Evolutionary conservation across 1,284 basidiomycete genomes (phyloP), one percentile per base, ranked within the genome.

Genomic region (Anthracocystis panici-leucophaei): DNA sequence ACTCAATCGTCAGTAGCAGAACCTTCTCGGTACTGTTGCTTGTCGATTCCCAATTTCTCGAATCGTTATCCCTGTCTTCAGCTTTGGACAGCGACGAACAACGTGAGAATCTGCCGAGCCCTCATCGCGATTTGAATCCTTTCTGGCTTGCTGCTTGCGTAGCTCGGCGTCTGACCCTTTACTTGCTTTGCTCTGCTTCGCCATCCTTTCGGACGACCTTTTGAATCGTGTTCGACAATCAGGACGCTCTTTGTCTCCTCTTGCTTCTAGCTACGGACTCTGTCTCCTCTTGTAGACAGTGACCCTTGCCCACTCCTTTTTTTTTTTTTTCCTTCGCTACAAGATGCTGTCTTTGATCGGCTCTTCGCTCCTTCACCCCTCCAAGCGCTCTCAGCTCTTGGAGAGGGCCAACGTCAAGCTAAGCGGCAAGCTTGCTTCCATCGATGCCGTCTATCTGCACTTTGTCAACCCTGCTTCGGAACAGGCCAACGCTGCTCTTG

Each of bases 381-480:
- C 91, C 12, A 93, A 92, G 85, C 91, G 92, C 62, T 88, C 89
- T 53, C 88, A 88, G 48, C 89, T 95, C 29, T 88, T 96, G 60
- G 87, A 87, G 56, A 86, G 88, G 49, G 89, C 95, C 63, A 91
- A 91, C 81, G 84, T 87, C 49, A 83, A 84, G 57, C 66, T 75
- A 38, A 63, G 63, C 18, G 63, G 50, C 23, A 64, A 62, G 52
- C 86, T 88, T 49, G 87, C 91, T 1, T 90, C 91, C 11, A 86
- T 98, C 54, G 94, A 97, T 78, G 91, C 93, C 8, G 87, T 95
- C 68, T 94, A 92, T 88, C 85, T 97, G 5, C 96, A 99, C 87
- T 90, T 96, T 35, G 89, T 98, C 77, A 90, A 92, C 73, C 89
- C 90, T 63, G 85, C 86, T 14, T 88, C 89, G 2, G 75, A 85